Evolutionary conservation across 208 protist genomes (phyloP).

Genomic region (Wallacemonas sp.): DNA sequence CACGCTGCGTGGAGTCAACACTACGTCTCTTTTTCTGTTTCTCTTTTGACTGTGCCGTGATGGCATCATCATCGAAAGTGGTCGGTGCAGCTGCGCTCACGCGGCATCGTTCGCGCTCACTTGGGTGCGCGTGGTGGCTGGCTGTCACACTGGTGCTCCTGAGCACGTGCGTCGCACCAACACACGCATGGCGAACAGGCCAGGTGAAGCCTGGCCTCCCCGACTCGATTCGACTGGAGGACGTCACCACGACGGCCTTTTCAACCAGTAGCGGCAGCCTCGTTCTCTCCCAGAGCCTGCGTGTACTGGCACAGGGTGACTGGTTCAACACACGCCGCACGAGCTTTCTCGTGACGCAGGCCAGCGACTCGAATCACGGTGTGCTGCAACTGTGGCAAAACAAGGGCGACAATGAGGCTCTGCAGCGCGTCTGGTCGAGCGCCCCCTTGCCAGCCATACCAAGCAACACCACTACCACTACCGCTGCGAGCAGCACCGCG

Average conservation of each 20-base stretch:
- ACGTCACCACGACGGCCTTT: constrained; percentile 15
- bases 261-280: not conserved
- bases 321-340: constrained; percentile 27
- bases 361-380: not conserved
- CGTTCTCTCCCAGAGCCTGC: constrained; percentile 15
- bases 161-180: not conserved
- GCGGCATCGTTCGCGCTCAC: too few species aligned
- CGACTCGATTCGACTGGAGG: not conserved
- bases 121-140: too few species aligned
- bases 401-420: not conserved
- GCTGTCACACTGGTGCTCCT: too few species aligned
- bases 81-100: too few species aligned
- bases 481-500: not conserved
- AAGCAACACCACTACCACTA: not conserved
- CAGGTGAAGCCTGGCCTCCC: not conserved
- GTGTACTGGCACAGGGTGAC: constrained; percentile 20
- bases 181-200: not conserved
- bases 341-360: constrained; percentile 22
- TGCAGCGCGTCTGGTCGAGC: not conserved
- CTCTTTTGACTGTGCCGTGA: too few species aligned
- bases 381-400: constrained; percentile 12
- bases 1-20: too few species aligned
- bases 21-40: too few species aligned
- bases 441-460: not conserved
- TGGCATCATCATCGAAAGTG: too few species aligned